Evolutionary conservation across 1,284 basidiomycete species (phyloP), one percentile per base, ranked within the genome.

Genomic region (Apiotrichum gamsii): DNA sequence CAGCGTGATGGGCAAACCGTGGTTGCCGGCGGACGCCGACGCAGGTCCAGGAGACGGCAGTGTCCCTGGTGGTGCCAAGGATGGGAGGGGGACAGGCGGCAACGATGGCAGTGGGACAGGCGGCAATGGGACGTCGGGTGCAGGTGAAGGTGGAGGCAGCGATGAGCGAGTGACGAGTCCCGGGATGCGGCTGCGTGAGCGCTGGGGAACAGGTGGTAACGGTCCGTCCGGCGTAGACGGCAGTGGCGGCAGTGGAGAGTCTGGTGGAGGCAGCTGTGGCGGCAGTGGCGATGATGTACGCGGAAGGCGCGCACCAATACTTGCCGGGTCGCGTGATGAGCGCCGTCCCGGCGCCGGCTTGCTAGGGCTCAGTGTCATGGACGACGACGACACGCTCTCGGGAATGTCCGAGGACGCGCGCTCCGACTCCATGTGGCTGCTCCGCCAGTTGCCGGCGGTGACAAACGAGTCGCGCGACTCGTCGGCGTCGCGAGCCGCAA

Each of bases 81-180:
- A 28, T 6, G 25, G 25, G 25, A 28, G 6, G 25, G 25, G 25
- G 11, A 20, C 24, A 9, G 13, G 38, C 28, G 24, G 8, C 21
- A 40, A 9, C 19, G 23, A 30, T 8, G 34, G 5, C 6, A 16
- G 32, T 4, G 43, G 48, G 6, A 45, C 21, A 1, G 48, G 43
- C 1, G 49, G 49, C 8, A 46, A 28, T 3, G 49, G 49, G 1
- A 38, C 31, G 19, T 51, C 49, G 6, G 49, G 49, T 15, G 42
- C 49, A 0, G 49, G 49, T 20, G 38, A 36, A 5, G 43, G 38
- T 1, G 43, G 43, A 3, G 48, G 48, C 3, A 44, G 47, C 1
- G 28, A 30, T 14, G 20, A n/a, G 16, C 37, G 30, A 15, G 19
- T 28, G 25, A 28, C 11, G 25, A 11, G 6, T 28, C 8, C 8